Base-by-base conservation (phyloP, 2,329 filamentous ascomycete species). In the Alternaria rosae region DNA sequence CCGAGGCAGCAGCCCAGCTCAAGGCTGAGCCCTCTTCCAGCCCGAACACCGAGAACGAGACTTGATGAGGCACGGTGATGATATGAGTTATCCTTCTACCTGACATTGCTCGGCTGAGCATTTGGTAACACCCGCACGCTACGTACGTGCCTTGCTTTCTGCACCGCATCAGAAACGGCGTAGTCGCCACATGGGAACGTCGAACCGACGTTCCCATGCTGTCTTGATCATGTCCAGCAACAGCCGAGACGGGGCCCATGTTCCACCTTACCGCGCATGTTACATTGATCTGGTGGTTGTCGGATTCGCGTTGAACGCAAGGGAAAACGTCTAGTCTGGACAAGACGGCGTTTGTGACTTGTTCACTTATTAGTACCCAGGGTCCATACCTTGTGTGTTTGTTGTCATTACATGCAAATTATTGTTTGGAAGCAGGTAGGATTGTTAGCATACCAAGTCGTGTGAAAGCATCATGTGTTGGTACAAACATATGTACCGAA, bases 21-120 rank as follows among this genome's bases (percentile, higher is more conserved):
- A 70, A 70, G 52, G 38, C 64, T 5, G 67, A 70, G 28, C 60
- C 67, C 10, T 45, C 54, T n/a, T 55, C 59, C 4, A 70, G 65
- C 17, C 64, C 66, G 2, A 65, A 50, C 35, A 61, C 55, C 1
- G 60, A 64, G 11, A 53, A 65, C n/a, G 64, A 57, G 28, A 65
- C 65, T 52, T 68, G 67, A 70, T 45, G 51, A 21, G 30, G 17
- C 6, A 52, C 47, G 45, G 30, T 30, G 44, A 52, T 50, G 47
- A 50, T 23, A 50, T 11, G 17, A 32, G n/a, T 51, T 35, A 21
- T 23, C 10, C 21, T n/a, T 38, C 12, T 50, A 32, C 45, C 26
- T 32, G 26, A 15, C 25, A 48, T 32, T 50, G 47, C 28, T 50
- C 47, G 17, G 17, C 30, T 32, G 17, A 50, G 47, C 47, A 50